phyloP scores from a whole-genome alignment of 768 basidiomycete genomes.

The Tulasnella sp. region DNA sequence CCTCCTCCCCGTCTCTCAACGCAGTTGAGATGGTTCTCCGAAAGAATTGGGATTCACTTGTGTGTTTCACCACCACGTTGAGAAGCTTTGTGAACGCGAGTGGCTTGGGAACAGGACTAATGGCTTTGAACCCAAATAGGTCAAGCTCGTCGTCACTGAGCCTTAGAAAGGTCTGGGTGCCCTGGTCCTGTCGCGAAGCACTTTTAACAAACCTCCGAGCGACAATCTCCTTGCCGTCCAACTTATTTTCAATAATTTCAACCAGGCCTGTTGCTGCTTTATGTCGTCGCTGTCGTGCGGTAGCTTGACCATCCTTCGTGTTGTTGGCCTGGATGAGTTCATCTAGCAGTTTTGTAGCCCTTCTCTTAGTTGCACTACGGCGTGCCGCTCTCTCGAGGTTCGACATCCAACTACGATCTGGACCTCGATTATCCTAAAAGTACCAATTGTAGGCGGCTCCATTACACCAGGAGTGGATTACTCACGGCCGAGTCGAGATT shows the following conservation, averaged over 20 bases:
- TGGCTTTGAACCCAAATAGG: neutral
- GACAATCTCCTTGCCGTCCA: neutral
- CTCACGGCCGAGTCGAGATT: neutral
- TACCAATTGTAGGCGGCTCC: too few species aligned
- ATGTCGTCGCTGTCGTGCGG: neutral
- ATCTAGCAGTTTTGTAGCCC: neutral
- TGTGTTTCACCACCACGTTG: neutral
- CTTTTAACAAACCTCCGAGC: neutral
- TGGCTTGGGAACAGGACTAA: neutral
- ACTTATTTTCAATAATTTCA: neutral
- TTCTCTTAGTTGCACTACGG: too few species aligned
- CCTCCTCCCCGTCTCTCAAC: neutral
- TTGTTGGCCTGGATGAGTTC: neutral
- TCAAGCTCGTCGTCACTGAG: neutral
- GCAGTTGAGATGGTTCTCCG: neutral
- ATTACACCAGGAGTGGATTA: neutral
- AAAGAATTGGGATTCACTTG: neutral
- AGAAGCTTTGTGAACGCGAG: neutral
- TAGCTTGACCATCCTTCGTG: neutral
- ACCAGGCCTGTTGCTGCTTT: neutral
- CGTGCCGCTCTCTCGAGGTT: too few species aligned
- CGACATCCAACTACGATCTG: too few species aligned
- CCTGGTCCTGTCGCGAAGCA: neutral
- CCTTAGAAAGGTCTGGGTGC: neutral
- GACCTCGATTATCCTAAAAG: too few species aligned